These are phyloP conservation scores for Coix lacrymajobi DNA, from an alignment of 176 grass and related monocot species.

Conservation along the genomic window DNA sequence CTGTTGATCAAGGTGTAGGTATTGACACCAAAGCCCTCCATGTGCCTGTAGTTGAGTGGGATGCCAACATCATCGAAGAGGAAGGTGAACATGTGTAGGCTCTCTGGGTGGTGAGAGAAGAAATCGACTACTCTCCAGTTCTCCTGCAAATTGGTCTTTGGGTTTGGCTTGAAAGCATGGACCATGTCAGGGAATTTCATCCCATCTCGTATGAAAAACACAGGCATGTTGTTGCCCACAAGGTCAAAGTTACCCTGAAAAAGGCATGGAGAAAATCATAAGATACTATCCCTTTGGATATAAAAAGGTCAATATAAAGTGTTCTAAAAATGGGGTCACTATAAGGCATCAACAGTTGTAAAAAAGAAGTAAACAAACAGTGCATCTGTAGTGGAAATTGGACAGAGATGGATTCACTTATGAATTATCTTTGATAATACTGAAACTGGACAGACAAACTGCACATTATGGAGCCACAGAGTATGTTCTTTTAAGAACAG, in stretches of 20 bases:
- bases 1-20: constrained; percentile 71
- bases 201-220: constrained; percentile 90
- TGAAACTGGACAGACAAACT: not conserved
- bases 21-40: constrained; percentile 91
- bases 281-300: not conserved
- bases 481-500: not conserved
- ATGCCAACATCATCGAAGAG: constrained; percentile 88
- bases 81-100: constrained; percentile 88
- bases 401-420: not conserved
- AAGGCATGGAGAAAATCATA: constrained; percentile 2
- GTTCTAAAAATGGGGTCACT: not conserved
- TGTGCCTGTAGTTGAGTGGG: constrained; percentile 85
- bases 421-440: not conserved
- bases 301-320: not conserved
- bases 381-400: not conserved
- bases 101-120: constrained; percentile 93
- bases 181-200: constrained; percentile 98
- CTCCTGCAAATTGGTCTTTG: constrained; percentile 86
- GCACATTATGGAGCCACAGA: not conserved
- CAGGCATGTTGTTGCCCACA: constrained; percentile 94
- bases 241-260: constrained; percentile 91
- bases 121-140: constrained; percentile 89
- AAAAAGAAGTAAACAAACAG: not conserved
- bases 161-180: constrained; percentile 88
- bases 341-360: not conserved